Percentiles rank a stretch among this genome's conserved stretches.
These are phyloP conservation scores for Aspergillus alliaceus DNA, from an alignment of 2,329 filamentous ascomycete species.

Conservation along the genomic window DNA sequence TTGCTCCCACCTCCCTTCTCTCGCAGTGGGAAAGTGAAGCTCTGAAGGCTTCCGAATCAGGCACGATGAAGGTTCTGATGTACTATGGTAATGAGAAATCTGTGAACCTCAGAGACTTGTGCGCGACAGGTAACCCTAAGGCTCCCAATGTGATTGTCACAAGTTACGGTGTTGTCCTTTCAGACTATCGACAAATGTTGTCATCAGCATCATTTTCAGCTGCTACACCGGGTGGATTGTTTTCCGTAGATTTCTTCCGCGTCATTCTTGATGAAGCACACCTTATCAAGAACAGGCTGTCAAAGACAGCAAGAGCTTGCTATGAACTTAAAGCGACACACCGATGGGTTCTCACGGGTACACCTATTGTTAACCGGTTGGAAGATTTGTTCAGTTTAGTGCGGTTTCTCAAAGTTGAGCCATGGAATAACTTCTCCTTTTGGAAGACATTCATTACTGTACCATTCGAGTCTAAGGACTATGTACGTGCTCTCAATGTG, in stretches of 20 bases:
- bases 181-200: slow-evolving; percentile 77
- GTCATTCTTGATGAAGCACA: slow-evolving; percentile 95
- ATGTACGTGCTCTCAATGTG: slow-evolving; percentile 88
- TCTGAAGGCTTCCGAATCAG: slow-evolving; percentile 81
- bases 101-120: slow-evolving; percentile 74
- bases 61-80: slow-evolving; percentile 78
- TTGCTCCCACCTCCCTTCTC: slow-evolving; percentile 97
- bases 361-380: slow-evolving; percentile 92
- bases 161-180: slow-evolving; percentile 87
- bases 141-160: slow-evolving; percentile 93
- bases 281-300: slow-evolving; percentile 83
- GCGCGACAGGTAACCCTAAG: slow-evolving; percentile 70
- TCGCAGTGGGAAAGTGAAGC: slow-evolving; percentile 97
- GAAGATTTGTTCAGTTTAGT: slow-evolving; percentile 94
- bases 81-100: slow-evolving; percentile 91
- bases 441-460: slow-evolving; percentile 99
- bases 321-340: slow-evolving; percentile 84
- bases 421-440: slow-evolving; percentile 98
- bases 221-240: slow-evolving; percentile 66
- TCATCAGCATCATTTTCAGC: slow-evolving; percentile 40
- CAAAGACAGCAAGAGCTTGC: slow-evolving; percentile 92
- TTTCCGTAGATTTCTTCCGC: slow-evolving; percentile 91
- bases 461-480: slow-evolving; percentile 94
- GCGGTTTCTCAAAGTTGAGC: slow-evolving; percentile 88
- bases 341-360: slow-evolving; percentile 91